Percentiles rank a stretch among this genome's conserved stretches.
These are phyloP conservation scores for Pseudophaeomoniella oleicola DNA, from an alignment of 2,329 filamentous ascomycete species.

Conservation along the genomic window DNA sequence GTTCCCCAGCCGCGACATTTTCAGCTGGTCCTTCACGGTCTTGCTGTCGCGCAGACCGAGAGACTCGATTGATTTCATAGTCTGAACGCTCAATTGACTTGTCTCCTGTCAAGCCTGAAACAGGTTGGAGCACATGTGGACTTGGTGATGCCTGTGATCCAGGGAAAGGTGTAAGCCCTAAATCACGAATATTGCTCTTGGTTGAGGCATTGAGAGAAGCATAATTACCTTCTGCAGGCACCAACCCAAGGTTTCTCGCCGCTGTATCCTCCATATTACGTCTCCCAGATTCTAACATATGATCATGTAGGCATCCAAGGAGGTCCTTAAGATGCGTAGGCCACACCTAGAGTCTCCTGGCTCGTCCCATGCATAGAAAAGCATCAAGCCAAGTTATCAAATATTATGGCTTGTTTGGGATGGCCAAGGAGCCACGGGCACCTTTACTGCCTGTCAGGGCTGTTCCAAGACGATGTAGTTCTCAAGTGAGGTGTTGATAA, in stretches of 20 bases:
- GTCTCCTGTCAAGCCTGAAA: too few species aligned
- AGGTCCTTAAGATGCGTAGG: too few species aligned
- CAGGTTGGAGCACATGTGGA: too few species aligned
- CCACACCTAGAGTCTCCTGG: too few species aligned
- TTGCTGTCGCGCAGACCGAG: too few species aligned
- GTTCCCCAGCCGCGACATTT: too few species aligned
- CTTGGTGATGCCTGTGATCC: background rate
- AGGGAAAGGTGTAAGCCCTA: background rate
- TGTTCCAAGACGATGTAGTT: background rate
- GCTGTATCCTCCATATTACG: background rate
- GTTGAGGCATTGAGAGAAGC: background rate
- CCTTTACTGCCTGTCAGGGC: background rate
- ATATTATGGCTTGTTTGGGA: background rate
- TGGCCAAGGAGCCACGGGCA: background rate
- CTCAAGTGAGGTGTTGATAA: background rate
- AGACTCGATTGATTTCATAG: too few species aligned
- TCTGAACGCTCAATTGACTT: too few species aligned
- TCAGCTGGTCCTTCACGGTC: too few species aligned
- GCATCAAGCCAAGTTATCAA: background rate
- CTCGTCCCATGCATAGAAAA: too few species aligned
- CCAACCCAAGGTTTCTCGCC: background rate
- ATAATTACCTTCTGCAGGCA: background rate
- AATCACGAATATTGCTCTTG: slow-evolving; percentile 9
- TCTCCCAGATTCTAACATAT: background rate
- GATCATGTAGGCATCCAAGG: too few species aligned